Conservation (phyloP, 2,329 filamentous ascomycete species). For the Apiospora koreana region DNA sequence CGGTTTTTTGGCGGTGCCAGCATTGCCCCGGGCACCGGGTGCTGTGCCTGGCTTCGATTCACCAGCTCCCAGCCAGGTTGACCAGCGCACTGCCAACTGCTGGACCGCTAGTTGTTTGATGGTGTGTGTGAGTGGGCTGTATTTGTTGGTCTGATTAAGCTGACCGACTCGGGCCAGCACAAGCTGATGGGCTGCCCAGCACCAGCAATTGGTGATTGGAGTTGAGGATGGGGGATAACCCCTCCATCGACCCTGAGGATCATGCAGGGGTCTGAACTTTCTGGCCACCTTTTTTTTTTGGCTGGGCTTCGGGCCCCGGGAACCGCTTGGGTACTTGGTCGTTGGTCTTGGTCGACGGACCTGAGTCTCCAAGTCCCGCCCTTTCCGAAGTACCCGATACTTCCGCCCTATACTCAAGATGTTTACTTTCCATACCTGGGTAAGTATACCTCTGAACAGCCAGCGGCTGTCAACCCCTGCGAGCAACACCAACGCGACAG, state of each 20-base stretch:
- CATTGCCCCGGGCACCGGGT: too few relatives aligned
- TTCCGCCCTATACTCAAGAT: background rate
- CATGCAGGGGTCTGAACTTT: constrained; percentile 12
- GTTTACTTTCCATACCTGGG: too few relatives aligned
- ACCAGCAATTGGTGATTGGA: background rate
- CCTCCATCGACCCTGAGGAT: constrained; percentile 17
- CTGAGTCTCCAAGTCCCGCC: constrained; percentile 1
- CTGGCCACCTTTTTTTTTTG: background rate
- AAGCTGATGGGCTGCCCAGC: constrained; percentile 9
- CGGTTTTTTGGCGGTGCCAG: constrained; percentile 11
- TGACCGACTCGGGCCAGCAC: constrained; percentile 4
- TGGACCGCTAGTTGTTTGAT: background rate
- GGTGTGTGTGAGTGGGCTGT: background rate
- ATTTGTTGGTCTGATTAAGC: constrained; percentile 4
- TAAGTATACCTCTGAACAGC: too few relatives aligned
- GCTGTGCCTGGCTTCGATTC: constrained; percentile 12
- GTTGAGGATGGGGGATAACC: constrained; percentile 5
- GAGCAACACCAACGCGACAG: background rate
- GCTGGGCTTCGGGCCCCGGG: background rate
- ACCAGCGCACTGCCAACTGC: background rate
- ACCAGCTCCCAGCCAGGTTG: too few relatives aligned
- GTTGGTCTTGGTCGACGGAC: background rate
- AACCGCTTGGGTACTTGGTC: constrained; percentile 10
- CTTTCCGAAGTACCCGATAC: constrained; percentile 5
- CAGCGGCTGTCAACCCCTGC: background rate